Percentiles rank a stretch among this genome's conserved stretches.
phyloP scores from a whole-genome alignment of 331 rosid genomes.

The Quercus phellos region DNA sequence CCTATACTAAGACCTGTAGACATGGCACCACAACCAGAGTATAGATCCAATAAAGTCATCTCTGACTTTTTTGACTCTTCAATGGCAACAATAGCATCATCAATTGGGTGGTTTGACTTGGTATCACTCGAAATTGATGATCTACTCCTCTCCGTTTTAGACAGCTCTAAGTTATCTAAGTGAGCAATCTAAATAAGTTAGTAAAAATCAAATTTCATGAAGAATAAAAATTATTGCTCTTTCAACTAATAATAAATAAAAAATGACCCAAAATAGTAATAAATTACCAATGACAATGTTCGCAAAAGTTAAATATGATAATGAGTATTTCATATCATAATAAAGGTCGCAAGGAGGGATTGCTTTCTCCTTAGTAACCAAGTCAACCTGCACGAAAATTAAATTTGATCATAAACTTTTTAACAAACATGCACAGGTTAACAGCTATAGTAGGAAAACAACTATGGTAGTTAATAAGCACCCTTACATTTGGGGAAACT shows the following conservation, averaged over 20 bases:
- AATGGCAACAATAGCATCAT: not conserved
- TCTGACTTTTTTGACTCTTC: slow-evolving; percentile 2
- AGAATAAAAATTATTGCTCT: not conserved
- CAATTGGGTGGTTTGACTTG: slow-evolving; percentile 1
- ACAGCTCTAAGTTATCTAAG: not conserved
- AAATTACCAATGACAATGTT: not conserved
- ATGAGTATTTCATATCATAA: slow-evolving; percentile 11
- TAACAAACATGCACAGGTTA: not conserved
- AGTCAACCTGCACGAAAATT: slow-evolving; percentile 12
- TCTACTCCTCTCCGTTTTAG: not conserved
- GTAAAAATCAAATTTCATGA: not conserved
- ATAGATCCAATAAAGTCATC: slow-evolving; percentile 29
- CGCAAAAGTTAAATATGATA: not conserved
- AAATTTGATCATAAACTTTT: too few species aligned
- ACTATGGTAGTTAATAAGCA: too few species aligned
- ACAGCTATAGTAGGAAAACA: not conserved
- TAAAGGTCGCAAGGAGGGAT: slow-evolving; percentile 25
- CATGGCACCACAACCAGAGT: slow-evolving; percentile 51
- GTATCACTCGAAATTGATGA: slow-evolving; percentile 27
- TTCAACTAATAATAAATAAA: too few species aligned
- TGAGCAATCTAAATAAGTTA: not conserved
- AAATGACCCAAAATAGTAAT: not conserved
- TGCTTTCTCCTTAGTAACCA: slow-evolving; percentile 1
- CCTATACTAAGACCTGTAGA: slow-evolving; percentile 43
- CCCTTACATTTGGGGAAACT: slow-evolving; percentile 16